Evolutionary conservation across 2,329 filamentous ascomycete species (phyloP).

Genomic region (Chalaropsis ovoidea): DNA sequence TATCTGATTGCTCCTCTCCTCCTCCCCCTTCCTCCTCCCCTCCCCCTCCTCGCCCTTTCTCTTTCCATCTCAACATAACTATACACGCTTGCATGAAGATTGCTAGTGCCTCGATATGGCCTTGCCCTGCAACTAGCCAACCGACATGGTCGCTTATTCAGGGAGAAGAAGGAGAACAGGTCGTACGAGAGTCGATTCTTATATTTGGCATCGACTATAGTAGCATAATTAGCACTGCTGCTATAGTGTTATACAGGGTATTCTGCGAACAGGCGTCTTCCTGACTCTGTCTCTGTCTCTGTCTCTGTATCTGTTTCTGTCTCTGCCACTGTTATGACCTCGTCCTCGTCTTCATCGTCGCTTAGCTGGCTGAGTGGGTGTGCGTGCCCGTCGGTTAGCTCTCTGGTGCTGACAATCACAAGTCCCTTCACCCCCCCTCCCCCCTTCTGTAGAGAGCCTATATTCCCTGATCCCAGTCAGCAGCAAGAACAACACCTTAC

Average conservation of each 20-base stretch:
- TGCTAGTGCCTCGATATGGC: background rate
- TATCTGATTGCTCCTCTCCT: background rate
- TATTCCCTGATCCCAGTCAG: background rate
- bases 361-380: background rate
- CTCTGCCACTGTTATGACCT: background rate
- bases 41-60: background rate
- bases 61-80: background rate
- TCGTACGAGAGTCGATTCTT: constrained; percentile 1
- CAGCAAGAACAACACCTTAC: background rate
- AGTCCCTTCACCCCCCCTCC: background rate
- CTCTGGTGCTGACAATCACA: background rate
- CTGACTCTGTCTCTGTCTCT: background rate
- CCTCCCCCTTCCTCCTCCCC: background rate
- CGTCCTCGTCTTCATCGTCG: too few relatives aligned
- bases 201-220: background rate
- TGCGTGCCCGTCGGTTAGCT: background rate
- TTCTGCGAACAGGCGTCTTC: background rate
- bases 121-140: background rate
- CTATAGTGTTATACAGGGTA: background rate
- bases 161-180: background rate
- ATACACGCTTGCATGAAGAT: constrained; percentile 1
- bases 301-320: background rate
- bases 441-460: background rate
- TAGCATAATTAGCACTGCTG: background rate
- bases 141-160: background rate